Evolutionary conservation across 75 land plant genomes (phyloP).

Genomic region (Picea glauca): DNA sequence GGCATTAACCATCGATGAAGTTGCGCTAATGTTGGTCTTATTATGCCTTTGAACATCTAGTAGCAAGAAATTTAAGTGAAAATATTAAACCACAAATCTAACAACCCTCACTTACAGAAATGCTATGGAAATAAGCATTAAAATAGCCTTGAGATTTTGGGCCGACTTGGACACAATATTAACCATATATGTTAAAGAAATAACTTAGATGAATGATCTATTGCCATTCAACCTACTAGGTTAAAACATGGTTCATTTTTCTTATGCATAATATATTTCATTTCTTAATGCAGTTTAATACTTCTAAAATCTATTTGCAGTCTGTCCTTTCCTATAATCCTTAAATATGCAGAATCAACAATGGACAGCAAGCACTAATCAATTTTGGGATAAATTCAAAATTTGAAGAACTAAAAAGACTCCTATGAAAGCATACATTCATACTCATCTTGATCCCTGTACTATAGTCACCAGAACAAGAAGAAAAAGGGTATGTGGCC

Average conservation of each 20-base stretch:
- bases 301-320: too few relatives aligned
- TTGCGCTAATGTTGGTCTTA: not conserved
- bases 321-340: not conserved
- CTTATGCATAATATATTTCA: not conserved
- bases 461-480: not conserved
- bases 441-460: too few relatives aligned
- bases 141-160: not conserved
- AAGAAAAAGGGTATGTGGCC: not conserved
- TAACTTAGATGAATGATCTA: not conserved
- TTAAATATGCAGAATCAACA: not conserved
- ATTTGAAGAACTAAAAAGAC: not conserved
- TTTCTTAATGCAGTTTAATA: not conserved
- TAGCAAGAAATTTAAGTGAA: not conserved
- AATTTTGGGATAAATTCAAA: not conserved
- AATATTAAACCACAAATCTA: not conserved
- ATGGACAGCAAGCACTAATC: not conserved
- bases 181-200: not conserved
- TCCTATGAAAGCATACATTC: too few relatives aligned
- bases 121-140: not conserved
- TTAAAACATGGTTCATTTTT: not conserved
- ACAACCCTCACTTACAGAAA: not conserved
- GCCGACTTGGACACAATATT: not conserved
- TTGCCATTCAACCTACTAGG: not conserved
- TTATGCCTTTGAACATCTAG: not conserved
- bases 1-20: too few relatives aligned